Conservation (phyloP, 495 filamentous ascomycete genomes). For the Mytilinidion resinicola region DNA sequence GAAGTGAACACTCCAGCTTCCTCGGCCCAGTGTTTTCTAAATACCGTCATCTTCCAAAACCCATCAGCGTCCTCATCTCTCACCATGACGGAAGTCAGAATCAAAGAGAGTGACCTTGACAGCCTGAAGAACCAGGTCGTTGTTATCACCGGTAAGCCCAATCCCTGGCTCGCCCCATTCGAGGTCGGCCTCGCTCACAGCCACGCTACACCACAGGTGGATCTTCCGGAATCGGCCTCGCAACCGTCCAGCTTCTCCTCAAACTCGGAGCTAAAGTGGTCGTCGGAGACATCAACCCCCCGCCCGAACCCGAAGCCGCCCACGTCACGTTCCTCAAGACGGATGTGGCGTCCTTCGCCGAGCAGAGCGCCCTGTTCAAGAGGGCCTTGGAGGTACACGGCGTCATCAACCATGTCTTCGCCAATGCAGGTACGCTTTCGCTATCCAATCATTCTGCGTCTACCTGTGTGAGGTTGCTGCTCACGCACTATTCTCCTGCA, state of each 20-base stretch:
- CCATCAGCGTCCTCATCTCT: too few species aligned
- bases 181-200: conserved; percentile 3
- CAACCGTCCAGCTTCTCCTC: conserved; percentile 43
- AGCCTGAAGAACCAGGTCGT: conserved; percentile 43
- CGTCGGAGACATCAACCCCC: conserved; percentile 38
- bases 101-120: conserved; percentile 28
- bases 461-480: background rate
- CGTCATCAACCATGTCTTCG: conserved; percentile 23
- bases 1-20: too few species aligned
- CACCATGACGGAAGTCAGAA: conserved; percentile 33
- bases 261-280: conserved; percentile 43
- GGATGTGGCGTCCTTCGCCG: conserved; percentile 22
- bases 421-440: conserved; percentile 17
- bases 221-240: conserved; percentile 46
- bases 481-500: background rate
- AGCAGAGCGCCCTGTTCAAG: conserved; percentile 22
- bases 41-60: too few species aligned
- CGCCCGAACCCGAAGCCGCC: conserved; percentile 26
- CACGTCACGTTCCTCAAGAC: conserved; percentile 12
- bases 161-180: background rate
- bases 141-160: conserved; percentile 43
- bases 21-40: too few species aligned
- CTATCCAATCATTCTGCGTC: background rate
- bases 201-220: conserved; percentile 34
- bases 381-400: conserved; percentile 12